Evolutionary conservation across 2,329 filamentous ascomycete species (phyloP).

Genomic region (Fonsecaea multimorphosa): DNA sequence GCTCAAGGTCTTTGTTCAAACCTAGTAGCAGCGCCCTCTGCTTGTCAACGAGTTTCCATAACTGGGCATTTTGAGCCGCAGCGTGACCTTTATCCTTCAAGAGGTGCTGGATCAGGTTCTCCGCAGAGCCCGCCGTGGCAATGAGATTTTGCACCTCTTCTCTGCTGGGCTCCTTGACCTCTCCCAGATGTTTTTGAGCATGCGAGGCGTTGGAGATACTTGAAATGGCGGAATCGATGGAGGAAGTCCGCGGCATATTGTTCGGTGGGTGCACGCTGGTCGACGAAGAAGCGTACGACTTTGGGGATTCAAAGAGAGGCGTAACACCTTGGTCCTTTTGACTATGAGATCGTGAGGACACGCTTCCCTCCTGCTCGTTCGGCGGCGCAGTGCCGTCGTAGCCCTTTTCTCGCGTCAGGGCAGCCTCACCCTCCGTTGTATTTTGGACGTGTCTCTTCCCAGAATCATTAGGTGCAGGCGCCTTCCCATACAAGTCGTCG

Average conservation of each 20-base stretch:
- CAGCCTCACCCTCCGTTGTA: conserved; percentile 19
- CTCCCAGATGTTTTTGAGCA: conserved; percentile 64
- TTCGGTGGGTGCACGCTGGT: conserved; percentile 18
- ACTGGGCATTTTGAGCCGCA: conserved; percentile 84
- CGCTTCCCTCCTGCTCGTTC: background rate
- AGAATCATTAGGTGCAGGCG: conserved; percentile 22
- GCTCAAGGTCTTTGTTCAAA: conserved; percentile 91
- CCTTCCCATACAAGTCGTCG: conserved; percentile 9
- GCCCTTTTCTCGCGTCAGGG: conserved; percentile 9
- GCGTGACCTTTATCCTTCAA: conserved; percentile 90
- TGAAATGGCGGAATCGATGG: conserved; percentile 92
- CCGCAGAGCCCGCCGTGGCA: conserved; percentile 82
- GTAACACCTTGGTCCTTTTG: conserved; percentile 9
- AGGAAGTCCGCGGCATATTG: conserved; percentile 72
- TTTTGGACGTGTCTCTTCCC: conserved; percentile 14
- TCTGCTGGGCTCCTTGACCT: conserved; percentile 62
- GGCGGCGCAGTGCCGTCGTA: conserved; percentile 3
- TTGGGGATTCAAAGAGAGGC: conserved; percentile 27
- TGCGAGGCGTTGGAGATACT: conserved; percentile 67
- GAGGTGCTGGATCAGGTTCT: conserved; percentile 85
- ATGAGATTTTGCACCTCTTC: conserved; percentile 81
- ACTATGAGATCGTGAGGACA: background rate
- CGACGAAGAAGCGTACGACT: conserved; percentile 23
- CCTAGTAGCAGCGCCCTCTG: conserved; percentile 92
- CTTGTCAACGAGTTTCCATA: conserved; percentile 97